Evolutionary conservation across 345 rosid species (phyloP).

Genomic region (Litchi chinensis): DNA sequence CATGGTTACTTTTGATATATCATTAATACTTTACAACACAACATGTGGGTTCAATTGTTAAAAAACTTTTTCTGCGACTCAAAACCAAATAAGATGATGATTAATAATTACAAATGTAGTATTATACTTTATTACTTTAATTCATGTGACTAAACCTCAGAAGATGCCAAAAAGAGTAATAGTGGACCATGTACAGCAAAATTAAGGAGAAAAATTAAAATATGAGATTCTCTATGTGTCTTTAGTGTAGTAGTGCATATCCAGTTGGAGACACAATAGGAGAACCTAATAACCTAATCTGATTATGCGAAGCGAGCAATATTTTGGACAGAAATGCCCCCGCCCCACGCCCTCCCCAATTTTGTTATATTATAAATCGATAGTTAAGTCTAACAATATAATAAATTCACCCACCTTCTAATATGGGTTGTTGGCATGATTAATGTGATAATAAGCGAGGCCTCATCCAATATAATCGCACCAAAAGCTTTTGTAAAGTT

Average conservation of each 20-base stretch:
- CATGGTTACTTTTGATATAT: neutral
- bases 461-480: constrained; percentile 10
- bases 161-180: constrained; percentile 36
- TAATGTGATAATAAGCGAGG: neutral
- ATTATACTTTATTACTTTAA: neutral
- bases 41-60: neutral
- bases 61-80: neutral
- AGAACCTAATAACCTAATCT: constrained; percentile 27
- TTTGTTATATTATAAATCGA: no score
- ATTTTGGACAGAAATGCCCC: constrained; percentile 14
- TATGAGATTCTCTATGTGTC: constrained; percentile 17
- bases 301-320: neutral
- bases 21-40: neutral
- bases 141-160: constrained; percentile 14
- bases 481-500: neutral
- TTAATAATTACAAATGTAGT: neutral
- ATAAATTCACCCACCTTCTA: constrained; percentile 7
- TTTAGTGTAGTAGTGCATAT: constrained; percentile 12
- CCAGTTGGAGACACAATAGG: constrained; percentile 10
- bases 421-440: neutral
- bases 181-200: constrained; percentile 3
- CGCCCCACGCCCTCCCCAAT: no score
- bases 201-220: neutral
- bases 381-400: neutral
- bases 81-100: neutral